Percentiles rank a stretch among this genome's conserved stretches.
Evolutionary conservation across 169 alveolate species (phyloP).

Genomic region (Plasmodium falciparum): DNA sequence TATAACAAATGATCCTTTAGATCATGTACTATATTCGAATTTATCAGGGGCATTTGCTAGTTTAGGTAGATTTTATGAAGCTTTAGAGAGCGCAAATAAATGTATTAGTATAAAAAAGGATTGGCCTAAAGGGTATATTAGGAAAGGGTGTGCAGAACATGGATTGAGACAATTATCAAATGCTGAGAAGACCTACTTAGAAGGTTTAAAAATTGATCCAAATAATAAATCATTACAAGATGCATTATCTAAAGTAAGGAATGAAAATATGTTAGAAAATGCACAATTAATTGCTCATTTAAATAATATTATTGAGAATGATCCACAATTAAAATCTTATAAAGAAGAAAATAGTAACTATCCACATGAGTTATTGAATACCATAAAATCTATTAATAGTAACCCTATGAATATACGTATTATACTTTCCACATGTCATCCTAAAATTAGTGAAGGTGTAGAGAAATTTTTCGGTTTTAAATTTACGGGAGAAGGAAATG

Average conservation of each 20-base stretch:
- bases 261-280: constrained; percentile 54
- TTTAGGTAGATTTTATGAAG: constrained; percentile 90
- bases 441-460: constrained; percentile 67
- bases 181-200: constrained; percentile 90
- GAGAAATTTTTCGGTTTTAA: constrained; percentile 61
- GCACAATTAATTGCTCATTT: constrained; percentile 36
- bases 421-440: constrained; percentile 34
- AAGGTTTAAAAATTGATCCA: constrained; percentile 94
- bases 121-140: constrained; percentile 95
- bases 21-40: constrained; percentile 95
- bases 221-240: constrained; percentile 89
- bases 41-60: constrained; percentile 95
- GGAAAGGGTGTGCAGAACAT: constrained; percentile 93
- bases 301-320: constrained; percentile 76
- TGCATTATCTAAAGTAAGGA: constrained; percentile 85
- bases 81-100: constrained; percentile 93
- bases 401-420: constrained; percentile 73
- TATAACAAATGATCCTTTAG: constrained; percentile 92
- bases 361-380: constrained; percentile 39
- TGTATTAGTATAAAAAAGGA: constrained; percentile 94
- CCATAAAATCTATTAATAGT: constrained; percentile 49
- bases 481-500: constrained; percentile 28
- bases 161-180: constrained; percentile 88
- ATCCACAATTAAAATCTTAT: constrained; percentile 61
- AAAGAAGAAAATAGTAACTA: constrained; percentile 62